phyloP scores from a whole-genome alignment of 768 basidiomycete species.

The Leccinum fibrillosum region DNA sequence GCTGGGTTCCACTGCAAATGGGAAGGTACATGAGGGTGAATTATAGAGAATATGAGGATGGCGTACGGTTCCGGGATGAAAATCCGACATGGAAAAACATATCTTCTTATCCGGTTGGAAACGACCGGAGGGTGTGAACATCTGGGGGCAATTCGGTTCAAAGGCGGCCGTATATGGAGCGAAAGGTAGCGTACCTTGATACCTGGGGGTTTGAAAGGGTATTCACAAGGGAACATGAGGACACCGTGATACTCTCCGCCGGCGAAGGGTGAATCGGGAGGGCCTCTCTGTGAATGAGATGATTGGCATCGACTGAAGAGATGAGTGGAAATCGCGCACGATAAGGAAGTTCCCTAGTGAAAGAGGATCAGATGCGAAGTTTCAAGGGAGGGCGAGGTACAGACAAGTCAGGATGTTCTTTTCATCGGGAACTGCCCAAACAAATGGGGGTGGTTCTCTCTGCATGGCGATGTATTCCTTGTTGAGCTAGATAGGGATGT shows the following conservation, averaged over 20 bases:
- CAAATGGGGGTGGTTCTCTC: conserved; percentile 89
- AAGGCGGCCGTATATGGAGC: conserved; percentile 2
- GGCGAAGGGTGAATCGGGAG: conserved; percentile 85
- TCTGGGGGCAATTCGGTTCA: conserved; percentile 44
- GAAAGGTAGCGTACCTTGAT: conserved; percentile 68
- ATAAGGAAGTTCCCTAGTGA: conserved; percentile 91
- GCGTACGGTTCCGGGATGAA: conserved; percentile 84
- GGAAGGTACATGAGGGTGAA: not conserved
- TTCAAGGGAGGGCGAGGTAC: conserved; percentile 30
- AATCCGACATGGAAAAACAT: conserved; percentile 97
- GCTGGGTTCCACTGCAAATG: conserved; percentile 85
- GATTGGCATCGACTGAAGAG: conserved; percentile 6
- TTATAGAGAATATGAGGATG: not conserved
- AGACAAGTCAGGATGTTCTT: conserved; percentile 94
- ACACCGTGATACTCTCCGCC: conserved; percentile 95
- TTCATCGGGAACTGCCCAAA: conserved; percentile 95
- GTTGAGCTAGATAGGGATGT: conserved; percentile 47
- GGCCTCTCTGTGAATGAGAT: conserved; percentile 64
- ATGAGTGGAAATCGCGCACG: conserved; percentile 43
- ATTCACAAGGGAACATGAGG: conserved; percentile 89
- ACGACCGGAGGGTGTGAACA: conserved; percentile 88
- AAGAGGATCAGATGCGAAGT: conserved; percentile 9
- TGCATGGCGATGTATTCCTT: conserved; percentile 95
- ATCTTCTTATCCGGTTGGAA: conserved; percentile 94
- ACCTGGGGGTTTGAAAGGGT: conserved; percentile 95